Conservation (phyloP, 192 early-diverging fungal species). For the Pilaira anomala region DNA sequence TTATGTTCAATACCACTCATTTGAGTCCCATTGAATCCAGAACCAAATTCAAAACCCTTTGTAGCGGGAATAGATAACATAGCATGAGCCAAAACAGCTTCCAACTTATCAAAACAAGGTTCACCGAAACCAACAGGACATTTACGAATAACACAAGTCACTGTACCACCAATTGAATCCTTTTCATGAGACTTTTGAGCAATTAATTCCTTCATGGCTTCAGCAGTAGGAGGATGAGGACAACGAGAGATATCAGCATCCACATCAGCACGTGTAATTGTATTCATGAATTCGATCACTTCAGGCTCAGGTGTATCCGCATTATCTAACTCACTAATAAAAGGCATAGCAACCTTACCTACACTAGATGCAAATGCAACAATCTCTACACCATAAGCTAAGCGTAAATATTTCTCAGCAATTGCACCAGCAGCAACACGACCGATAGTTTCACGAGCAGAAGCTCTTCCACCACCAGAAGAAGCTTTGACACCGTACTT, state of each 20-base stretch:
- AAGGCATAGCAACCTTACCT: slow-evolving; percentile 76
- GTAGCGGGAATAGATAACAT: slow-evolving; percentile 99
- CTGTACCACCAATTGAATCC: slow-evolving; percentile 93
- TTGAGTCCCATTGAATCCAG: slow-evolving; percentile 84
- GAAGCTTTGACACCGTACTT: slow-evolving; percentile 97
- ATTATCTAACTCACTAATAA: slow-evolving; percentile 49
- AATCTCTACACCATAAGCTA: slow-evolving; percentile 81
- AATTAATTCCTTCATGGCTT: slow-evolving; percentile 86
- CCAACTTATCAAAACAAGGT: slow-evolving; percentile 97
- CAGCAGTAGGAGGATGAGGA: slow-evolving; percentile 71
- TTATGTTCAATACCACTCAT: slow-evolving; percentile 91
- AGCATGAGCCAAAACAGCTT: slow-evolving; percentile 93
- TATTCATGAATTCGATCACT: slow-evolving; percentile 66
- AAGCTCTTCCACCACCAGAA: slow-evolving; percentile 89
- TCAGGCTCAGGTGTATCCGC: slow-evolving; percentile 39
- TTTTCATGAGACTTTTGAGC: slow-evolving; percentile 70
- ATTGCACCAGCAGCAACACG: slow-evolving; percentile 95
- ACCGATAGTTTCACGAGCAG: slow-evolving; percentile 95
- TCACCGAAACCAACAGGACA: slow-evolving; percentile 91
- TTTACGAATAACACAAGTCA: slow-evolving; percentile 95
- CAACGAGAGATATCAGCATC: slow-evolving; percentile 89
- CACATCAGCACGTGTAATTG: slow-evolving; percentile 67
- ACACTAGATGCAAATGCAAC: slow-evolving; percentile 94
- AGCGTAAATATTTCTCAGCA: slow-evolving; percentile 93
- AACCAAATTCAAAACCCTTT: slow-evolving; percentile 97